Conservation (phyloP, 257 asterid genomes). For the Solanum clarkiae region DNA sequence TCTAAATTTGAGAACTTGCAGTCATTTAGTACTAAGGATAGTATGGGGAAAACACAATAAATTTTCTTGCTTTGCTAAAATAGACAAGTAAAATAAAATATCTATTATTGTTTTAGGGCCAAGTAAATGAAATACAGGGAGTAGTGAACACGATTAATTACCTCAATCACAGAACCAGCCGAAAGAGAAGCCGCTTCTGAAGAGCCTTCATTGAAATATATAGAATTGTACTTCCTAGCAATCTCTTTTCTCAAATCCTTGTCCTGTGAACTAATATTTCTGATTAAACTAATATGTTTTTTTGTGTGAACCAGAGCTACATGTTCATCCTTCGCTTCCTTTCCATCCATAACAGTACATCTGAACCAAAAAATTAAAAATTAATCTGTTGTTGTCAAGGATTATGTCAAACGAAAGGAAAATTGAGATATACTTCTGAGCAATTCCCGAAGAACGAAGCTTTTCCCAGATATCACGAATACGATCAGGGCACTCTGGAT, state of each 20-base stretch:
- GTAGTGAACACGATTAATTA: background rate
- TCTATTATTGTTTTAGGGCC: background rate
- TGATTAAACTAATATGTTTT: slow-evolving; percentile 50
- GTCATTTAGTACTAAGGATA: background rate
- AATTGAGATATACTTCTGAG: slow-evolving; percentile 33
- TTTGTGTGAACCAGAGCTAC: slow-evolving; percentile 69
- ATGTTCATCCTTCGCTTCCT: slow-evolving; percentile 54
- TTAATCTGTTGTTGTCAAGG: background rate
- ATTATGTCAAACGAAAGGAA: background rate
- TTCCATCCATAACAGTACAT: slow-evolving; percentile 54
- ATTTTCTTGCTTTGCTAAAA: background rate
- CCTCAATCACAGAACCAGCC: slow-evolving; percentile 91
- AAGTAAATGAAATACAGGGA: background rate
- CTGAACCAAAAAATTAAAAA: slow-evolving; percentile 16
- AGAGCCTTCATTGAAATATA: slow-evolving; percentile 85
- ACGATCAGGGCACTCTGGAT: slow-evolving; percentile 82
- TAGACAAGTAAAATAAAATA: background rate
- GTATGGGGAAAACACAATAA: background rate
- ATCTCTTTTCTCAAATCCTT: slow-evolving; percentile 20
- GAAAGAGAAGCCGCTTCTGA: slow-evolving; percentile 89
- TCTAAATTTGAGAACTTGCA: background rate
- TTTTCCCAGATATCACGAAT: slow-evolving; percentile 60
- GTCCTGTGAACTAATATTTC: slow-evolving; percentile 45
- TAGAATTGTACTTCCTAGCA: slow-evolving; percentile 54
- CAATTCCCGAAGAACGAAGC: slow-evolving; percentile 54